Evolutionary conservation across 306 rosid species (phyloP), one percentile per base, ranked within the genome.

Genomic region (Vigna angularis): DNA sequence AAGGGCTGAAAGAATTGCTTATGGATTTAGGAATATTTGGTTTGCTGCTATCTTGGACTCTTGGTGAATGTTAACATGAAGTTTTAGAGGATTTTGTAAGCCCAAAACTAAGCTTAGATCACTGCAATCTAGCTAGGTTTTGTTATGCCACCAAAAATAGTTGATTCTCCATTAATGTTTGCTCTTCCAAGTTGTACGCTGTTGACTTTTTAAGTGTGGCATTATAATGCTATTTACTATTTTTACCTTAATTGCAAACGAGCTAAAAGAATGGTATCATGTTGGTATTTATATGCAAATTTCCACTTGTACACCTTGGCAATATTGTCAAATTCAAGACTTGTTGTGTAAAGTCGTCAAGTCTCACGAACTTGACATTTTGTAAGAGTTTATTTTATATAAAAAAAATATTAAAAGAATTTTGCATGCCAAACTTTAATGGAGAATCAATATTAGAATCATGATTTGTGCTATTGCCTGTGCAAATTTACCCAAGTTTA

Each of bases 71-170:
- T 66, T 49, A 48, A 16, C 20, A 9, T 59, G 28, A 36, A 24
- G 10, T 57, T 66, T 83, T 66, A 32, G 17, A 38, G 57, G 40
- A 38, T 20, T 63, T 32, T 77, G 64, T 22, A 14, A 32, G 42
- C 64, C 40, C 40, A 57, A 59, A 59, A 17, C 42, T 68, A 40
- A 36, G 1, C 36, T 61, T 11, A 63, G 63, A 36, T 20, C 69
- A 47, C 34, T 36, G 24, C 66, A 66, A 63, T 11, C 79, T 34
- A 48, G 17, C 64, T 76, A 53, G 44, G 20, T 20, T 38, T 49
- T 72, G 75, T 77, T 66, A 45, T 10, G 24, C 73, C 15, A 8
- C 49, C 30, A 56, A n/a, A 48, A 45, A 20, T 74, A 32, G 72
- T 17, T 12, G 42, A 42, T 20, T 70, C 15, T 70, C 66, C 32